phyloP scores from a whole-genome alignment of 2,329 filamentous ascomycete genomes.

The Exophiala sideris region DNA sequence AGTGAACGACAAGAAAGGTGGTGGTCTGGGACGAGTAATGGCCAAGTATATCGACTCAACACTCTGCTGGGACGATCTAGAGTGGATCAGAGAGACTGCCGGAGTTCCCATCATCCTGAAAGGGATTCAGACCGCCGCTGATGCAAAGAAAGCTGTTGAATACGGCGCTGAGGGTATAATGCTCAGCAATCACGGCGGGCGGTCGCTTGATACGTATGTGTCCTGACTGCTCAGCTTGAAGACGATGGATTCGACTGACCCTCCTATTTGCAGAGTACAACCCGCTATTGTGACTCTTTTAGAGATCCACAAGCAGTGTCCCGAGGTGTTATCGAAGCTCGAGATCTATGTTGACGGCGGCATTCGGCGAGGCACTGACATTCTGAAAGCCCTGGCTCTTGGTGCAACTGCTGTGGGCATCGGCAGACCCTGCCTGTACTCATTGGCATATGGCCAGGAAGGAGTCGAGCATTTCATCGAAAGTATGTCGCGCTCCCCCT shows the following conservation, averaged over 20 bases:
- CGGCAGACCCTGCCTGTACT: slow-evolving; percentile 53
- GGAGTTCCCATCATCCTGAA: slow-evolving; percentile 54
- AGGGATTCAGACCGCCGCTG: slow-evolving; percentile 55
- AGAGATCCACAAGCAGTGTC: slow-evolving; percentile 56
- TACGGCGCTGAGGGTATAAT: slow-evolving; percentile 53
- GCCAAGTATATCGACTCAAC: slow-evolving; percentile 49
- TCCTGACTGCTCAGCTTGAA: slow-evolving; percentile 47
- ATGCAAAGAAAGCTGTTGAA: slow-evolving; percentile 50
- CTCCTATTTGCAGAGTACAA: too few relatives aligned
- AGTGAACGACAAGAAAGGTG: slow-evolving; percentile 52
- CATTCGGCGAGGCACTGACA: slow-evolving; percentile 51
- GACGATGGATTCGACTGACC: too few relatives aligned
- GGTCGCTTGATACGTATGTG: slow-evolving; percentile 45
- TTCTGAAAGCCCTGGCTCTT: slow-evolving; percentile 52
- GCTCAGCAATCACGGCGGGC: slow-evolving; percentile 58
- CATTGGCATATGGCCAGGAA: slow-evolving; percentile 52
- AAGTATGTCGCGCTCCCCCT: slow-evolving; percentile 26
- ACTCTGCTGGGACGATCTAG: slow-evolving; percentile 52
- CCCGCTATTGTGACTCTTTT: slow-evolving; percentile 44
- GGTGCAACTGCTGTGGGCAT: slow-evolving; percentile 55
- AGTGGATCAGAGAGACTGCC: slow-evolving; percentile 50
- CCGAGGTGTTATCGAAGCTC: slow-evolving; percentile 35
- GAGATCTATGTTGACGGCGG: slow-evolving; percentile 55
- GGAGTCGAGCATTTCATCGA: slow-evolving; percentile 54
- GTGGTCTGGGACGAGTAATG: slow-evolving; percentile 42